Evolutionary conservation across 2,329 filamentous ascomycete species (phyloP).

Genomic region (Pestalotiopsis sp.): DNA sequence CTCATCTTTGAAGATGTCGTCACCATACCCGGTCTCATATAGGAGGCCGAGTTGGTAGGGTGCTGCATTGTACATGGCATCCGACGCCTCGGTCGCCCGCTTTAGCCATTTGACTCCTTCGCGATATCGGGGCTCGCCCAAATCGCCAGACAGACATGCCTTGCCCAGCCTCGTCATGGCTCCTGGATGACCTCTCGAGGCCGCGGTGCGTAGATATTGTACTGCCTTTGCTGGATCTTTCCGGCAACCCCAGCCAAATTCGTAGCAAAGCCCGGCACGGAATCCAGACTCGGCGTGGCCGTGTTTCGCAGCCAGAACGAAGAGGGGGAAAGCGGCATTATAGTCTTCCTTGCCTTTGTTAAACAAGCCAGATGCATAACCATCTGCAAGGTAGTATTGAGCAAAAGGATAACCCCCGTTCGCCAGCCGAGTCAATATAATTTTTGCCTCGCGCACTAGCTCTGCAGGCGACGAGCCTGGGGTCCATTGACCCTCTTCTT

Average conservation of each 20-base stretch:
- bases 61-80: slow-evolving; percentile 87
- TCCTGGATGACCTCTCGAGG: slow-evolving; percentile 92
- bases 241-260: slow-evolving; percentile 95
- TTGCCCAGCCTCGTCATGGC: slow-evolving; percentile 91
- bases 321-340: slow-evolving; percentile 88
- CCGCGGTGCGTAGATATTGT: slow-evolving; percentile 87
- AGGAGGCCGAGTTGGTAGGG: slow-evolving; percentile 88
- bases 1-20: slow-evolving; percentile 90
- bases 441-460: slow-evolving; percentile 82
- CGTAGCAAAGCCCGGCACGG: slow-evolving; percentile 90
- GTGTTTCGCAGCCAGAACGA: slow-evolving; percentile 92
- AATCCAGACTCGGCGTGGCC: slow-evolving; percentile 96
- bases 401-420: slow-evolving; percentile 94
- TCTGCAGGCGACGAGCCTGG: slow-evolving; percentile 52
- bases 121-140: slow-evolving; percentile 83
- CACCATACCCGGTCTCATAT: slow-evolving; percentile 91
- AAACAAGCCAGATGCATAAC: slow-evolving; percentile 91
- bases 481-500: slow-evolving; percentile 49
- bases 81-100: slow-evolving; percentile 85
- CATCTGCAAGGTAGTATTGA: slow-evolving; percentile 96
- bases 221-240: slow-evolving; percentile 90
- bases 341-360: slow-evolving; percentile 93
- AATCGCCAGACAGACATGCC: slow-evolving; percentile 85
- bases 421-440: slow-evolving; percentile 83
- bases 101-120: slow-evolving; percentile 98